Conservation (phyloP, 2,329 filamentous ascomycete genomes). For the Basipetospora chlamydospora region DNA sequence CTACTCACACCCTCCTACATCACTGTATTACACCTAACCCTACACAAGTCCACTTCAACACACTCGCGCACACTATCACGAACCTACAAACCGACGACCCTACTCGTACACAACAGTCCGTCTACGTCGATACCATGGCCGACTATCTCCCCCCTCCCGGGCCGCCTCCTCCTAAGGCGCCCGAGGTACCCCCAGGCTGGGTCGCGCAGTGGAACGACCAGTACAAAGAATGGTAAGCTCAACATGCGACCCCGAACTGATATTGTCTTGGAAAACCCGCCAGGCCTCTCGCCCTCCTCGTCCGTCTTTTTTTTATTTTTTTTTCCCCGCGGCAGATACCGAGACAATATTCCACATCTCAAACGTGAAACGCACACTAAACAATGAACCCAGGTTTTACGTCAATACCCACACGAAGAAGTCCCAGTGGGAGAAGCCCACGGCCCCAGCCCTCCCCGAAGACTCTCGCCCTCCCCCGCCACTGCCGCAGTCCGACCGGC, state of each 20-base stretch:
- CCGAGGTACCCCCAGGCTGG: conserved; percentile 56
- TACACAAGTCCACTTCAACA: neutral
- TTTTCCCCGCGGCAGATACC: too few relatives aligned
- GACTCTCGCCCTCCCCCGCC: conserved; percentile 21
- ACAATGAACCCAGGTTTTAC: conserved; percentile 52
- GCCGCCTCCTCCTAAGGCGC: conserved; percentile 44
- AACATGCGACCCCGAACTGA: too few relatives aligned
- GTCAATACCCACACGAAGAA: conserved; percentile 78
- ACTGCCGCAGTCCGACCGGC: conserved; percentile 43
- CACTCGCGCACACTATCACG: too few relatives aligned
- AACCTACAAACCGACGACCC: too few relatives aligned
- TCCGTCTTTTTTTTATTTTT: too few relatives aligned
- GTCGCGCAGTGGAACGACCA: conserved; percentile 73
- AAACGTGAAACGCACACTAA: neutral
- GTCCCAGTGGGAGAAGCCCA: conserved; percentile 83
- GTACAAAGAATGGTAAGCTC: conserved; percentile 64
- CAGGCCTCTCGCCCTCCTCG: neutral
- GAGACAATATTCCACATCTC: neutral
- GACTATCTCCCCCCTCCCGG: conserved; percentile 39
- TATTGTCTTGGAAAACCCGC: too few relatives aligned
- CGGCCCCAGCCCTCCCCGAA: conserved; percentile 43
- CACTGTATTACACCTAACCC: neutral
- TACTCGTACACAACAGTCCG: neutral
- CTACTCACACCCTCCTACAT: too few relatives aligned
- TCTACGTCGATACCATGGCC: conserved; percentile 24